phyloP scores from a whole-genome alignment of 345 rosid species.

The Eucalyptus tenuipes region DNA sequence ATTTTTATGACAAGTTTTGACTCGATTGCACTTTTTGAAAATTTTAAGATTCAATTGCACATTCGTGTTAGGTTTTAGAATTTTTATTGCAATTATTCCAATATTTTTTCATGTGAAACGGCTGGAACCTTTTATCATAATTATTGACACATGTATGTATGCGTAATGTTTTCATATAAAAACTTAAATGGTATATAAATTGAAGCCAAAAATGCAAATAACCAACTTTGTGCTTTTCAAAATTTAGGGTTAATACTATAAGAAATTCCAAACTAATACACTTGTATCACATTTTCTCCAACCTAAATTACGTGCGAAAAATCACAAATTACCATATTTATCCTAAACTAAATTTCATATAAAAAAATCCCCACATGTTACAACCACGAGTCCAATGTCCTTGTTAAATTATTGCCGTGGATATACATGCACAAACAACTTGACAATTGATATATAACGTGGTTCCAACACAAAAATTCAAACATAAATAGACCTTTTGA shows the following conservation, averaged over 20 bases:
- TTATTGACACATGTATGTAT: neutral
- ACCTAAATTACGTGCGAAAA: neutral
- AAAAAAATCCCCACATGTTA: neutral
- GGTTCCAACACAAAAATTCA: neutral
- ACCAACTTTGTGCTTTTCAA: neutral
- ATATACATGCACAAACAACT: neutral
- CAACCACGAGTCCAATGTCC: neutral
- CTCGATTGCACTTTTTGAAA: too few species aligned
- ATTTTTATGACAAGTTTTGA: too few species aligned
- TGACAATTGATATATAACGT: neutral
- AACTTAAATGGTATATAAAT: neutral
- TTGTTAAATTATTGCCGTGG: neutral
- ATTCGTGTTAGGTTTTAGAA: accelerated
- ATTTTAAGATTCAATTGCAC: accelerated
- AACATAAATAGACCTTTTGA: neutral
- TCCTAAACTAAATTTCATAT: neutral
- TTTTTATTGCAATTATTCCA: neutral
- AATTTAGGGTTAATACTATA: neutral
- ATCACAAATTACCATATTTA: neutral
- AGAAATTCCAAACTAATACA: neutral
- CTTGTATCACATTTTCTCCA: neutral
- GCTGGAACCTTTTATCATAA: neutral
- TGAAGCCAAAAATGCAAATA: neutral
- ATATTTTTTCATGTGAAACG: neutral
- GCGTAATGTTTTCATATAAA: neutral